Evolutionary conservation across 1,284 basidiomycete species (phyloP), one percentile per base, ranked within the genome.

Genomic region (Marasmius oreades): DNA sequence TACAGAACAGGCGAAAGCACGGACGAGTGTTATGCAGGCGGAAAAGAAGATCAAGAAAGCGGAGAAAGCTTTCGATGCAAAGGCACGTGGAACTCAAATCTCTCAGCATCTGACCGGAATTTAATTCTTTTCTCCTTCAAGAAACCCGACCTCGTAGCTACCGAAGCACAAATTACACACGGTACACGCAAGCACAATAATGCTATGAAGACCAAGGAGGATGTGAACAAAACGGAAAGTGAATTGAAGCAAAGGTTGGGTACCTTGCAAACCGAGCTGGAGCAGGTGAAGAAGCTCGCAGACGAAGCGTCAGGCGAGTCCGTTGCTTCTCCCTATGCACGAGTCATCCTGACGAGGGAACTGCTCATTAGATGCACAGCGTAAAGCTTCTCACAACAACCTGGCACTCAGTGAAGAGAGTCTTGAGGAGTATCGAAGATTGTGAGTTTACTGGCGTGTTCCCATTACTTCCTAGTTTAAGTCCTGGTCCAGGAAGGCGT

Each of bases 91-190:
- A n/a, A n/a, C n/a, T n/a, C n/a, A n/a, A 20, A 7, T 26, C 22
- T 7, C 18, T 39, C 18, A 18, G 51, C 16, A 16, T 43, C 18
- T 46, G n/a, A 44, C 50, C 10, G n/a, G 37, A 48, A 12, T 37
- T 24, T 24, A n/a, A 50, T 34, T 18, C 20, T 6, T 31, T 51
- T 26, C 2, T 6, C 45, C 31, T 23, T 28, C 34, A 48, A 94
- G 92, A 84, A 82, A 72, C 93, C 94, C 1, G 89, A 91, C 50
- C 76, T 96, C 0, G 85, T 92, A 18, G 80, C 88, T 0, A 76
- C 90, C 31, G 90, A 96, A 57, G 89, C 93, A 10, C 92, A 95
- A 67, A 94, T 97, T 54, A 82, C 85, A 4, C 95, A 98, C 68
- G 86, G 90, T 0, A 78, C 83, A 46, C 84, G 90, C 46, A 96